phyloP scores from a whole-genome alignment of 306 rosid genomes.

The Albizia julibrissin region DNA sequence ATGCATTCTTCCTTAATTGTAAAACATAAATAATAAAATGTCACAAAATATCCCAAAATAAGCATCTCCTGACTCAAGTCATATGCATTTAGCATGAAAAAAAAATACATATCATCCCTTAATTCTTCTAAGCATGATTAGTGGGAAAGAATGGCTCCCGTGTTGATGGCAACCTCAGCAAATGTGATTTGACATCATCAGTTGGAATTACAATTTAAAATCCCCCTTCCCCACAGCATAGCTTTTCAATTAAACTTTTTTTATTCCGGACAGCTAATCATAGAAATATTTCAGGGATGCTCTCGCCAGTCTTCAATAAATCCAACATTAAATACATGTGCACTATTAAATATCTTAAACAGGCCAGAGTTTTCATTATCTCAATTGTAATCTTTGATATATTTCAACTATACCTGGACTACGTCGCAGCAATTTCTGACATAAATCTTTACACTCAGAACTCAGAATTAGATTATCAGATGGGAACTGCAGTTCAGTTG shows the following conservation, averaged over 20 bases:
- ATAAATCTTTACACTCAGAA: slow-evolving; percentile 86
- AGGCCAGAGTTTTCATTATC: slow-evolving; percentile 11
- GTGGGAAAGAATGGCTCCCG: slow-evolving; percentile 26
- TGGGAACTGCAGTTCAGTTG: slow-evolving; percentile 82
- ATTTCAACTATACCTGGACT: slow-evolving; percentile 77
- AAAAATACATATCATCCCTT: background rate
- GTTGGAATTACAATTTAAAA: slow-evolving; percentile 29
- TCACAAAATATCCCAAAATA: slow-evolving; percentile 30
- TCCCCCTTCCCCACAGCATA: background rate
- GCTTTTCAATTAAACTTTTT: background rate
- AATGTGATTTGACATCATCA: slow-evolving; percentile 25
- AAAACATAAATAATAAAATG: slow-evolving; percentile 7
- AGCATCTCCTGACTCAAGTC: slow-evolving; percentile 31
- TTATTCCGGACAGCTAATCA: slow-evolving; percentile 17
- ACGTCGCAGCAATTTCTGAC: slow-evolving; percentile 88
- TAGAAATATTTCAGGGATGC: slow-evolving; percentile 20
- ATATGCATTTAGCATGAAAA: slow-evolving; percentile 34
- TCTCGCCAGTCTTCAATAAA: slow-evolving; percentile 8
- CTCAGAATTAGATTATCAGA: slow-evolving; percentile 63
- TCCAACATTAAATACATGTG: slow-evolving; percentile 22
- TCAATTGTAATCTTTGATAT: slow-evolving; percentile 23
- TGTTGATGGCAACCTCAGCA: slow-evolving; percentile 23
- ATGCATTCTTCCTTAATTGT: background rate
- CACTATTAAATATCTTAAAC: slow-evolving; percentile 25
- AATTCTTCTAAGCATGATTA: slow-evolving; percentile 28